Percentiles rank a stretch among this genome's conserved stretches.
These are phyloP conservation scores for Hortaea werneckii DNA, from an alignment of 2,329 filamentous ascomycete genomes.

Conservation along the genomic window DNA sequence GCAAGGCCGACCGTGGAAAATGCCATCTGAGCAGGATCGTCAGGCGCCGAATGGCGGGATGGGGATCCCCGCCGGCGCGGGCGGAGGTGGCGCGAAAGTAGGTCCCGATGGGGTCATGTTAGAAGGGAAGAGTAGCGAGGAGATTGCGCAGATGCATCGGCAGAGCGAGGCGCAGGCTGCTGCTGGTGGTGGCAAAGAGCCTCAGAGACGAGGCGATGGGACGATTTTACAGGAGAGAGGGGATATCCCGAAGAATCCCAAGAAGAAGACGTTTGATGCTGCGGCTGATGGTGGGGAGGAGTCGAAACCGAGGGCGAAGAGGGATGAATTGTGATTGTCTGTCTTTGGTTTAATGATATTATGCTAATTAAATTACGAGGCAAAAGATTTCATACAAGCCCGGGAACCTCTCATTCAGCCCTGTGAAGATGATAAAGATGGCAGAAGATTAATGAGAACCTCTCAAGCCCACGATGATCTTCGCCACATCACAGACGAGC, in stretches of 20 bases:
- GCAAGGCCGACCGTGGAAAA: slow-evolving; percentile 15
- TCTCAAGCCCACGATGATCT: no score
- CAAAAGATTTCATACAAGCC: no score
- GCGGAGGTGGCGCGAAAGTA: slow-evolving; percentile 37
- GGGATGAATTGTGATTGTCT: slow-evolving; percentile 22
- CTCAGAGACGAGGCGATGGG: slow-evolving; percentile 33
- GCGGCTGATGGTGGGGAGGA: slow-evolving; percentile 26
- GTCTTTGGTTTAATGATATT: no score
- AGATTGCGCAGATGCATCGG: slow-evolving; percentile 36
- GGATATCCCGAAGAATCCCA: slow-evolving; percentile 41
- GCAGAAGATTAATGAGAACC: no score
- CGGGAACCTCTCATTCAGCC: no score
- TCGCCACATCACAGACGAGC: no score
- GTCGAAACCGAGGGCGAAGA: slow-evolving; percentile 7
- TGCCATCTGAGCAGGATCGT: slow-evolving; percentile 7
- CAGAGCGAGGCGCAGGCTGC: slow-evolving; percentile 10
- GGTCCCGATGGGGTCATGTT: slow-evolving; percentile 17
- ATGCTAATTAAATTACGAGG: no score
- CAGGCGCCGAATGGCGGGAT: slow-evolving; percentile 7
- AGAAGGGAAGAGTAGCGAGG: slow-evolving; percentile 26
- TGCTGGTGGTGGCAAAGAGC: slow-evolving; percentile 15
- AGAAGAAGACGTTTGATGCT: slow-evolving; percentile 54
- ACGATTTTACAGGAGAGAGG: slow-evolving; percentile 31
- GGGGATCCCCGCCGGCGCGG: slow-evolving; percentile 39
- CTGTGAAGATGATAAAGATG: no score